Evolutionary conservation across 805 yeast species (phyloP), one percentile per base, ranked within the genome.

Genomic region (Wickerhamiella qilinensis): DNA sequence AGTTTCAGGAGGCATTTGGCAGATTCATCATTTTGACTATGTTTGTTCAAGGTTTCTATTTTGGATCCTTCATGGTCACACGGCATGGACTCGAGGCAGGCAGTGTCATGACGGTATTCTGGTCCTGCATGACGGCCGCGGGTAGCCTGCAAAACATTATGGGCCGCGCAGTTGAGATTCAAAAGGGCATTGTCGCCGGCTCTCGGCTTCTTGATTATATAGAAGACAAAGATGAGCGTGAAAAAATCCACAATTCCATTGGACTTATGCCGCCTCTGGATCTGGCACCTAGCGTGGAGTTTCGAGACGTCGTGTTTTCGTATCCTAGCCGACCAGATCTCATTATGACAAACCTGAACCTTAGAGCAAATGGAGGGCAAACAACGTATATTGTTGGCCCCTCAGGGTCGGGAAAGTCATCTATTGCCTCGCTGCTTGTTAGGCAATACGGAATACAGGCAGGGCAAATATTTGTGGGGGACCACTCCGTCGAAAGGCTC

Each of bases 401-500:
- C 43, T 85, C 96, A 0, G 99, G 99, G 0, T 76, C 86, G 0
- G 98, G 98, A 0, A 91, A 91, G 55, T 88, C 97, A 0, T 79
- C 97, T 0, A 43, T 91, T 2, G 69, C 78, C 0, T 68, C 68
- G 28, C 54, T 91, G 2, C 48, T 91, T 1, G 53, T 79, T 39
- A 69, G 69, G 20, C 66, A 82, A 19, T 84, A 86, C 48, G 44
- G 54, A 0, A 58, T 64, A 0, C 46, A 56, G 3, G 40, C 53
- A 0, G 98, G 98, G 0, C 40, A 50, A 1, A 68, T 91, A 1
- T 52, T 52, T 2, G 55, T 86, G 11, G 85, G 75, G 53, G 77
- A 71, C 0, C 51, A 57, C 34, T 59, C 68, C 31, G 51, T 80
- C 2, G 45, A 56, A 0, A 43, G 52, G 1, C 46, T 83, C 2